Conservation (phyloP, 306 rosid genomes). For the Vigna angularis region DNA sequence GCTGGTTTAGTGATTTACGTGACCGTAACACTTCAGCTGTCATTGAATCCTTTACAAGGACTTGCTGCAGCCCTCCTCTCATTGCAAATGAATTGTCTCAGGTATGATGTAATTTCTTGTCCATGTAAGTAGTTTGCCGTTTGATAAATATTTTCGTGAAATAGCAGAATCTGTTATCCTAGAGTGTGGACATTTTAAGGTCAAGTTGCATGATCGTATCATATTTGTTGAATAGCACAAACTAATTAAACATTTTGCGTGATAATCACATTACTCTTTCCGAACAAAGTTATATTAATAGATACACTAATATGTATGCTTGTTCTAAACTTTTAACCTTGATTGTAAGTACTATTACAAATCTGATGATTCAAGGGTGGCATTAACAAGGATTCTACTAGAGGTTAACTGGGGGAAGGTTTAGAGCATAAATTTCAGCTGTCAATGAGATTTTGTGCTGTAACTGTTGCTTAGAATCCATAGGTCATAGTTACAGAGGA, state of each 20-base stretch:
- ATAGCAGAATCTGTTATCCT: neutral
- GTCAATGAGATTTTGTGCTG: slow-evolving; percentile 36
- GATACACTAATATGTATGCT: neutral
- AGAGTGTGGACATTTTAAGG: slow-evolving; percentile 14
- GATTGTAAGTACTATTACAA: neutral
- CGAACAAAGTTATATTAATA: slow-evolving; percentile 13
- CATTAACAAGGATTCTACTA: slow-evolving; percentile 11
- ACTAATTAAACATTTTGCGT: slow-evolving; percentile 8
- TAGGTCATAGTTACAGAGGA: neutral
- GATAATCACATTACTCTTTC: slow-evolving; percentile 4
- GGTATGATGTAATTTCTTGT: slow-evolving; percentile 61
- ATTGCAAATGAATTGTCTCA: slow-evolving; percentile 82
- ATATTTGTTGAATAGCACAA: slow-evolving; percentile 31
- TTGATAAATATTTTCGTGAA: slow-evolving; percentile 27
- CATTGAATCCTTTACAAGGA: slow-evolving; percentile 86
- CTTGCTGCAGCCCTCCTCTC: slow-evolving; percentile 92
- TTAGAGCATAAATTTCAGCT: neutral
- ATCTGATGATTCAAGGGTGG: slow-evolving; percentile 11
- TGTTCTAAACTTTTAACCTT: slow-evolving; percentile 17
- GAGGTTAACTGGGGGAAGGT: neutral
- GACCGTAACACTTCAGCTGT: slow-evolving; percentile 72
- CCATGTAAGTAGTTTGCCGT: neutral
- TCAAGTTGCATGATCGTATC: slow-evolving; percentile 19
- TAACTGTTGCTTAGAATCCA: slow-evolving; percentile 24
- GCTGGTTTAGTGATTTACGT: slow-evolving; percentile 84